phyloP scores from a whole-genome alignment of 345 rosid species.

The Gossypioides kirkii region DNA sequence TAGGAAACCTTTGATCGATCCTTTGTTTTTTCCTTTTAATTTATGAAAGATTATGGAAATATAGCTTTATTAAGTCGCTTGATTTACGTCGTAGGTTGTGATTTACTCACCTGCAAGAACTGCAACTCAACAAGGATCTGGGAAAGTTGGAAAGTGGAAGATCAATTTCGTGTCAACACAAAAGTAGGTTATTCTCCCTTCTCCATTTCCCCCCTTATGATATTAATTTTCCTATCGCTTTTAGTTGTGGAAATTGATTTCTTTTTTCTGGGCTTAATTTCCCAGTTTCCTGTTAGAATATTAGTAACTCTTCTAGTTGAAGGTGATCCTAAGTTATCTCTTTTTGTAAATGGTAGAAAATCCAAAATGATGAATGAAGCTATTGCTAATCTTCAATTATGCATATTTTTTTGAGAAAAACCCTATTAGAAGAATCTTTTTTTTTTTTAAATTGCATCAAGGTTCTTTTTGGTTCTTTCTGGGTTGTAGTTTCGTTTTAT shows the following conservation, averaged over 20 bases:
- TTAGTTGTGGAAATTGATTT: not conserved
- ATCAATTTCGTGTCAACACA: conserved; percentile 87
- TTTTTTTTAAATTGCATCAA: not conserved
- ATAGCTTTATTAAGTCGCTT: not conserved
- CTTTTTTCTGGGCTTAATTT: not conserved
- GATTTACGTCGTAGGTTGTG: conserved; percentile 51
- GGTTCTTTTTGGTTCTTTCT: not conserved
- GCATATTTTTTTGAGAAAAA: not conserved
- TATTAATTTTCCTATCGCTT: not conserved
- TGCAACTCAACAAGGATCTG: conserved; percentile 95
- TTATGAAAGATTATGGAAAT: not conserved
- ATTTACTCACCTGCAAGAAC: conserved; percentile 93
- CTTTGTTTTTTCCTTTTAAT: not conserved
- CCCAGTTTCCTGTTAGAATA: not conserved
- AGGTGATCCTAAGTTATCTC: not conserved
- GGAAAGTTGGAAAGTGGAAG: conserved; percentile 90
- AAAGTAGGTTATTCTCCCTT: conserved; percentile 43
- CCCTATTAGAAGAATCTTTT: not conserved
- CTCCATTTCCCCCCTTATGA: not conserved
- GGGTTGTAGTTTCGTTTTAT: not conserved
- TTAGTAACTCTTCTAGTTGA: not conserved
- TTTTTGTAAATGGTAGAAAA: not conserved
- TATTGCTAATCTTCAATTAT: not conserved
- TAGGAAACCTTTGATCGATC: not conserved
- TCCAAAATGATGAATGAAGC: not conserved